Evolutionary conservation across 352 stramenopile genomes (phyloP).

Genomic region (Globisporangium takayamanum): DNA sequence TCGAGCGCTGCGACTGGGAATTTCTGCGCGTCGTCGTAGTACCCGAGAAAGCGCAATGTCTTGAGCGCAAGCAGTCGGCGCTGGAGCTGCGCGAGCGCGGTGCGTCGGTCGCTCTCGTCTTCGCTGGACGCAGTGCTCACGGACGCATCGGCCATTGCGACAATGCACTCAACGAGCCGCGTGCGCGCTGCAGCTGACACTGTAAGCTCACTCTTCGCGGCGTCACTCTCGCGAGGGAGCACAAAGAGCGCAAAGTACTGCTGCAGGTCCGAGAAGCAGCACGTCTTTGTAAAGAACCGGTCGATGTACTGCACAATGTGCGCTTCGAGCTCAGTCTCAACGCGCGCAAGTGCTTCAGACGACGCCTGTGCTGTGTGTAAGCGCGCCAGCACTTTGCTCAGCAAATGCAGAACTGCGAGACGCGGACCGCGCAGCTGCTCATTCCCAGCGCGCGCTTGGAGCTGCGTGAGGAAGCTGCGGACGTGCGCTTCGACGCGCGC

Average conservation of each 20-base stretch:
- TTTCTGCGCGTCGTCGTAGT: conserved; percentile 21
- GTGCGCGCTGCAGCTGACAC: conserved; percentile 31
- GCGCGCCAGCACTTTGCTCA: no score
- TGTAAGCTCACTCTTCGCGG: conserved; percentile 10
- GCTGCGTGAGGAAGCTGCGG: conserved; percentile 29
- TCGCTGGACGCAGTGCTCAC: conserved; percentile 15
- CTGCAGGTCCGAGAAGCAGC: conserved; percentile 84
- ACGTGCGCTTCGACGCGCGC: conserved; percentile 25
- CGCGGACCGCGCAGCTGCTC: conserved; percentile 54
- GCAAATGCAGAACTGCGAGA: conserved; percentile 24
- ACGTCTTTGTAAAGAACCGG: conserved; percentile 71
- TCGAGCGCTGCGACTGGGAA: conserved; percentile 29
- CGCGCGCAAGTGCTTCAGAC: conserved; percentile 16
- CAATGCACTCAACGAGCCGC: conserved; percentile 30
- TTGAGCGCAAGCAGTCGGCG: conserved; percentile 60
- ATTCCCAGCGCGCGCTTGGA: conserved; percentile 44
- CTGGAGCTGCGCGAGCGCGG: conserved; percentile 40
- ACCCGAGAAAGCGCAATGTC: conserved; percentile 62
- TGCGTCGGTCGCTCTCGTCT: conserved; percentile 25
- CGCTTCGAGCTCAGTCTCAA: conserved; percentile 41
- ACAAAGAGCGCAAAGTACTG: conserved; percentile 61
- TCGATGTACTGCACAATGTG: conserved; percentile 54
- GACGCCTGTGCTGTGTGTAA: background rate
- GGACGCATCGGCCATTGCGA: conserved; percentile 27
- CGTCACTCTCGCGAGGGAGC: background rate